phyloP scores from a whole-genome alignment of 2,329 filamentous ascomycete species.

The Phaeosphaeria sp. region DNA sequence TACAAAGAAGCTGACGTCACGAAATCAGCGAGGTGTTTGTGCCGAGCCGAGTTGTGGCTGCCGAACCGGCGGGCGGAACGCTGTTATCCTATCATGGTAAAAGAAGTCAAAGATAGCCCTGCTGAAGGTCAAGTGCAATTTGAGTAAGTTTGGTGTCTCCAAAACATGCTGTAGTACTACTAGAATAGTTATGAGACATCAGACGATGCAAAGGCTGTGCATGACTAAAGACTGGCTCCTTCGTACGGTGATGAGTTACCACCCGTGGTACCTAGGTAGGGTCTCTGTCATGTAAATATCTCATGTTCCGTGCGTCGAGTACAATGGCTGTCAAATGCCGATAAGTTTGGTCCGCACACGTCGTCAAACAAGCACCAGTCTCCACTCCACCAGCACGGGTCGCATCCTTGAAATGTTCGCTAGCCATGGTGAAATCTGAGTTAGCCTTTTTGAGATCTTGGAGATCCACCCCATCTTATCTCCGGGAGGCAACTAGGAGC shows the following conservation, averaged over 20 bases:
- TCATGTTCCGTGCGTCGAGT: no score
- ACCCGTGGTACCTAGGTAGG: no score
- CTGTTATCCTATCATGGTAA: no score
- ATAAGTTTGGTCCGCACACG: neutral
- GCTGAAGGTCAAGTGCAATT: no score
- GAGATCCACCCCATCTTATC: constrained; percentile 18
- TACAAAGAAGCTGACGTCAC: neutral
- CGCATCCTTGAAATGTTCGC: neutral
- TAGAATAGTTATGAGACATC: no score
- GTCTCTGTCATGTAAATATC: neutral
- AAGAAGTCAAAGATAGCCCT: no score
- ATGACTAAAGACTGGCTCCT: no score
- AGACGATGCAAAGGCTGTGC: no score
- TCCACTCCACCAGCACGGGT: neutral
- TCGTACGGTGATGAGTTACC: no score
- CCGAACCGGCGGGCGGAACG: neutral
- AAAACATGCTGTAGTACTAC: no score
- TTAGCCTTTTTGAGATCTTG: constrained; percentile 16
- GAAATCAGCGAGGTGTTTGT: neutral
- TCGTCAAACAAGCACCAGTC: neutral
- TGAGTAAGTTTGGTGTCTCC: no score
- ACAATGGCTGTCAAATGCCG: neutral
- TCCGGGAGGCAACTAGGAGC: constrained; percentile 11
- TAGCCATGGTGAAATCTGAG: constrained; percentile 8
- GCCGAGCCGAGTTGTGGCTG: neutral